phyloP scores from a whole-genome alignment of 1,139 yeast species.

The Meyerozyma guilliermondii region DNA sequence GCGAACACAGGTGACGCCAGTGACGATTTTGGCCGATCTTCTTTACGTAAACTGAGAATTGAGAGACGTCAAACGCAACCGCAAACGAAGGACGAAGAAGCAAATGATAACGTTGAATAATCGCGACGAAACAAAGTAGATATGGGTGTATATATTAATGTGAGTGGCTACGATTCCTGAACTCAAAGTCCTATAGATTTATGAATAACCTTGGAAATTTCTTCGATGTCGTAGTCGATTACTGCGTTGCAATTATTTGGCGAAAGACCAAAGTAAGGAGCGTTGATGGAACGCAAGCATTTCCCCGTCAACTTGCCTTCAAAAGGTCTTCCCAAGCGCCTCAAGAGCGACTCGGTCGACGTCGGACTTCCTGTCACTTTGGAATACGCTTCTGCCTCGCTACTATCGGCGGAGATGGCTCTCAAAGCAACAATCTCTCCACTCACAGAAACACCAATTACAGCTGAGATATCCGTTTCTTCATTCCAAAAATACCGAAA shows the following conservation, averaged over 20 bases:
- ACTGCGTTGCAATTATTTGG: conserved; percentile 21
- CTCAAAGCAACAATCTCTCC: conserved; percentile 41
- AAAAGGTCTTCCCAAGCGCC: conserved; percentile 31
- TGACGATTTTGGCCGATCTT: conserved; percentile 5
- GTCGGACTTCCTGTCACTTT: background rate
- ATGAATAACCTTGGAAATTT: conserved; percentile 16
- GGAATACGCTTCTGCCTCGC: conserved; percentile 9
- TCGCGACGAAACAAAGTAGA: no score
- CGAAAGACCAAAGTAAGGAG: conserved; percentile 31
- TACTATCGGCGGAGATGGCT: conserved; percentile 10
- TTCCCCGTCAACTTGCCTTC: conserved; percentile 36
- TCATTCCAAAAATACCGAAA: conserved; percentile 34
- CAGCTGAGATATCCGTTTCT: conserved; percentile 3
- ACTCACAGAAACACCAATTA: conserved; percentile 42
- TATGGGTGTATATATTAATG: no score
- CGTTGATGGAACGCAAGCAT: conserved; percentile 32
- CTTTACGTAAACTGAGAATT: background rate
- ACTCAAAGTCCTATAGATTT: background rate
- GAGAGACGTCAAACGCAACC: background rate
- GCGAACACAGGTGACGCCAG: conserved; percentile 17
- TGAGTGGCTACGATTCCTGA: no score
- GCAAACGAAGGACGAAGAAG: background rate
- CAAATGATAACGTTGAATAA: background rate
- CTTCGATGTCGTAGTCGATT: conserved; percentile 36
- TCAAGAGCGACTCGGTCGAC: conserved; percentile 11